phyloP scores from a whole-genome alignment of 768 basidiomycete species.

The Macrolepiota dolichaula region DNA sequence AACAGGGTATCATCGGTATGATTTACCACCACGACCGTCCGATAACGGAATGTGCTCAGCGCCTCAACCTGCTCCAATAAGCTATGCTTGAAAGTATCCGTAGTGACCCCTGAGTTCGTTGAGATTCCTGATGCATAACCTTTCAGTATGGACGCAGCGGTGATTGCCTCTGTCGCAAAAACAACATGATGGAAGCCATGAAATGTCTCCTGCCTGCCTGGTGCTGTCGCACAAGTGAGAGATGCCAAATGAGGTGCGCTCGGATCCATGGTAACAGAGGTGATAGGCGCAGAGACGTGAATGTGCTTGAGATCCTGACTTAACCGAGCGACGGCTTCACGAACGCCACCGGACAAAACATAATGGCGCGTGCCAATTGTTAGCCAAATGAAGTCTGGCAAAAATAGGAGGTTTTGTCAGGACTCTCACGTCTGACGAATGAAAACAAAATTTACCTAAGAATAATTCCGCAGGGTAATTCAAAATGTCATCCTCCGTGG shows the following conservation, averaged over 20 bases:
- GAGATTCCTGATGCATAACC: conserved; percentile 42
- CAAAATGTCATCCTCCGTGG: conserved; percentile 49
- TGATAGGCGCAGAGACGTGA: conserved; percentile 52
- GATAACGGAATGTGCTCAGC: conserved; percentile 52
- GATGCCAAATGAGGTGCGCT: conserved; percentile 28
- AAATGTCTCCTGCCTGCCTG: conserved; percentile 24
- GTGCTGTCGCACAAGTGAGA: conserved; percentile 31
- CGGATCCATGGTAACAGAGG: conserved; percentile 38
- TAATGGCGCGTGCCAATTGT: conserved; percentile 71
- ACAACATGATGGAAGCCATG: conserved; percentile 64
- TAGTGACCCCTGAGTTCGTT: not conserved
- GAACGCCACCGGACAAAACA: conserved; percentile 55
- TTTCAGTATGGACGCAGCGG: conserved; percentile 50
- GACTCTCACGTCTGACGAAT: not conserved
- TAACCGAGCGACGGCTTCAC: conserved; percentile 55
- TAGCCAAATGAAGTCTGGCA: conserved; percentile 64
- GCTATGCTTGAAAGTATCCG: not conserved
- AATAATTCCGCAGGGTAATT: conserved; percentile 62
- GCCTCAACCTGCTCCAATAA: conserved; percentile 12
- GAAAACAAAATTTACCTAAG: conserved; percentile 39
- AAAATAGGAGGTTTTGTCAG: not conserved
- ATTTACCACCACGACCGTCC: conserved; percentile 59
- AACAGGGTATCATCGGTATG: conserved; percentile 63
- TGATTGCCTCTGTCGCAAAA: conserved; percentile 72
- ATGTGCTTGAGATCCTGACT: conserved; percentile 41